Conservation (phyloP, 2,329 filamentous ascomycete species). For the Xylariales sp. region DNA sequence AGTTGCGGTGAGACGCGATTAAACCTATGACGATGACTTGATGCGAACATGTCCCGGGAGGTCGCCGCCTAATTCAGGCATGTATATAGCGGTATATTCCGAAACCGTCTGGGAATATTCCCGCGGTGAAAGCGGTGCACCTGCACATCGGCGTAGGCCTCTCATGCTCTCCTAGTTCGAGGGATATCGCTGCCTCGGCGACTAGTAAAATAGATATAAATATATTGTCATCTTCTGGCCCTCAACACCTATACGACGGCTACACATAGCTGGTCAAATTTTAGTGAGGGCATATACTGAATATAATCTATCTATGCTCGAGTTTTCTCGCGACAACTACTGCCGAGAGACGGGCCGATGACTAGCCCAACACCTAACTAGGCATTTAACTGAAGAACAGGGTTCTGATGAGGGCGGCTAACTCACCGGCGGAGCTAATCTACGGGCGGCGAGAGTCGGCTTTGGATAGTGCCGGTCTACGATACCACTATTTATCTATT, state of each 20-base stretch:
- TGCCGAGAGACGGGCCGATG: constrained; percentile 39
- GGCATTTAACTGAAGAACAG: constrained; percentile 13
- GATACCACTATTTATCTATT: constrained; percentile 18
- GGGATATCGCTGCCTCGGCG: no score
- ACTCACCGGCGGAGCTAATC: constrained; percentile 27
- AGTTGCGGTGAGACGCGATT: background rate
- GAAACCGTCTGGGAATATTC: constrained; percentile 36
- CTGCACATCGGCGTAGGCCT: constrained; percentile 8
- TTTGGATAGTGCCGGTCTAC: constrained; percentile 15
- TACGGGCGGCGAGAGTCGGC: constrained; percentile 33
- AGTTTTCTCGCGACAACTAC: constrained; percentile 33
- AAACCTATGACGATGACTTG: background rate
- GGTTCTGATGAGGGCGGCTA: constrained; percentile 12
- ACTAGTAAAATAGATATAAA: no score
- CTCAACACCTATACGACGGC: constrained; percentile 1
- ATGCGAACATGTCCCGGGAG: constrained; percentile 1
- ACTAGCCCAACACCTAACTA: constrained; percentile 25
- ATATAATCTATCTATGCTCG: constrained; percentile 12
- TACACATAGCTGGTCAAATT: constrained; percentile 2
- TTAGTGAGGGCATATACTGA: background rate
- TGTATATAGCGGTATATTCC: constrained; percentile 23
- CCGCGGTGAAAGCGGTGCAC: constrained; percentile 23
- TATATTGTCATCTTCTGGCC: background rate
- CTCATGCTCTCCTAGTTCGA: background rate
- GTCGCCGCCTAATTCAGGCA: constrained; percentile 12